A percentile compares a stretch with the other conserved stretches of the same genome.
Conservation (phyloP, 139 green algal species). For the Chlamydomonas applanata region DNA sequence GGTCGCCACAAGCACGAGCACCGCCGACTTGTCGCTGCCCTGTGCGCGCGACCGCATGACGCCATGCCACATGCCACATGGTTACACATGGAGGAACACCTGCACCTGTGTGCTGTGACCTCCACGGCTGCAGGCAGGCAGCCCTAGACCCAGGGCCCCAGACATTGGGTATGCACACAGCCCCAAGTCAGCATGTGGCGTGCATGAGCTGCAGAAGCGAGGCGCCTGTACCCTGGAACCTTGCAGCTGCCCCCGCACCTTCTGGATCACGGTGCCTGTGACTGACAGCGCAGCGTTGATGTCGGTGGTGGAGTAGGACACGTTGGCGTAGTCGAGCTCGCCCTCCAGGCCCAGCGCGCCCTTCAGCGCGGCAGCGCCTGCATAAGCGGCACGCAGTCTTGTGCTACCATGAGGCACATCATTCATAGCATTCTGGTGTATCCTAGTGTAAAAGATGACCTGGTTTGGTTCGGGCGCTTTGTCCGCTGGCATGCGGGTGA, state of each 20-base stretch:
- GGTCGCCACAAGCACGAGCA: slow-evolving; percentile 35
- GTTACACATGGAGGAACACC: background rate
- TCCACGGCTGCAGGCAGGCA: too few relatives aligned
- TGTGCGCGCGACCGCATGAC: background rate
- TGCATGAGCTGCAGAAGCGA: too few relatives aligned
- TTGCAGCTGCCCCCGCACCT: slow-evolving; percentile 12
- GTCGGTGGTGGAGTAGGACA: slow-evolving; percentile 45
- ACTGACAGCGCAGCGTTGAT: slow-evolving; percentile 37
- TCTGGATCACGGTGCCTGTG: slow-evolving; percentile 23
- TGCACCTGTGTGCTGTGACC: too few relatives aligned
- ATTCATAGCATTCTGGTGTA: too few relatives aligned
- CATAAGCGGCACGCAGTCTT: too few relatives aligned
- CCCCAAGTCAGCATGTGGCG: too few relatives aligned
- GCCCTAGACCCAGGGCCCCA: too few relatives aligned
- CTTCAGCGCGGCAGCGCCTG: slow-evolving; percentile 3
- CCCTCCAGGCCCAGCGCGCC: slow-evolving; percentile 15
- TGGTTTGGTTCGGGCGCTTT: background rate
- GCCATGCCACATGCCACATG: background rate
- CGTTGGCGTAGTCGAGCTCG: slow-evolving; percentile 30
- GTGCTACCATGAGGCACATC: too few relatives aligned
- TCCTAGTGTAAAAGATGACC: too few relatives aligned
- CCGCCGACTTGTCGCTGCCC: slow-evolving; percentile 28
- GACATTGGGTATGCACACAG: too few relatives aligned
- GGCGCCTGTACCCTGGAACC: background rate
- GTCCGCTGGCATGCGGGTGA: too few relatives aligned